A percentile compares a stretch with the other conserved stretches of the same genome.
Conservation (phyloP, 2,329 filamentous ascomycete genomes). For the Nothophoma quercina region DNA sequence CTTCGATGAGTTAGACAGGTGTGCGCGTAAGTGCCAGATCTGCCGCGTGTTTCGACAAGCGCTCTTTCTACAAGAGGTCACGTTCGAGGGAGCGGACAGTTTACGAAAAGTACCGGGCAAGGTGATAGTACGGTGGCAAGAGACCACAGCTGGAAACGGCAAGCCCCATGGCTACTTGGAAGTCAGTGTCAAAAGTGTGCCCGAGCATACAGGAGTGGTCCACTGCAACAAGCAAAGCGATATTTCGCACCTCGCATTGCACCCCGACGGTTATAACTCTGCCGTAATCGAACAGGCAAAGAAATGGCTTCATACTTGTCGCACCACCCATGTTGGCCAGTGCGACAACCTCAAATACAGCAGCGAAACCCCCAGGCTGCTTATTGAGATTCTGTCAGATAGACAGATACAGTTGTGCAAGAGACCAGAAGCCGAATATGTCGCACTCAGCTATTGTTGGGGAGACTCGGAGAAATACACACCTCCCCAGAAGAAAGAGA, state of each 20-base stretch:
- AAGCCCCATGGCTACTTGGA: neutral
- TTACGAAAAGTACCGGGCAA: neutral
- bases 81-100: neutral
- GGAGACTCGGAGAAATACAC: neutral
- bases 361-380: neutral
- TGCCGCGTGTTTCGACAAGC: neutral
- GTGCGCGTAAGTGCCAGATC: neutral
- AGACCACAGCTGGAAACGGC: neutral
- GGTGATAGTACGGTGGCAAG: neutral
- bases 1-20: neutral
- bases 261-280: neutral
- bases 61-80: neutral
- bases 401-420: neutral
- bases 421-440: neutral
- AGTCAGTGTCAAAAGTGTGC: neutral
- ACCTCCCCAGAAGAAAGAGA: neutral
- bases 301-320: neutral
- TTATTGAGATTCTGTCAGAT: neutral
- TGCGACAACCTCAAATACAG: neutral
- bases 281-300: neutral
- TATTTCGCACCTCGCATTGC: neutral
- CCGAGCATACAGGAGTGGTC: neutral
- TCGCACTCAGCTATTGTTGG: neutral
- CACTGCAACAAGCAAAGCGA: neutral
- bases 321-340: neutral